Base-by-base conservation (phyloP, 495 filamentous ascomycete species). In the Penicillium subrubescens region DNA sequence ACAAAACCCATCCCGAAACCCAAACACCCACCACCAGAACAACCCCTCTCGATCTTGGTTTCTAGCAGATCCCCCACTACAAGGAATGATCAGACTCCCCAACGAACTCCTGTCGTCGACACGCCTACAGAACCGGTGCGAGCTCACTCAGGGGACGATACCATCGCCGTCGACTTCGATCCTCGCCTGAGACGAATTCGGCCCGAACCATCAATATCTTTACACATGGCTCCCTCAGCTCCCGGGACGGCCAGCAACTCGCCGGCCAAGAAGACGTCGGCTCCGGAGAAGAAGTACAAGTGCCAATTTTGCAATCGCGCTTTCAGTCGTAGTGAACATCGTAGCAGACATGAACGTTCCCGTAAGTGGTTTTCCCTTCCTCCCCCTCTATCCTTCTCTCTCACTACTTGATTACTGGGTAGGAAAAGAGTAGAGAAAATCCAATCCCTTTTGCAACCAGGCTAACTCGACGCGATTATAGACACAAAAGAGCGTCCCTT, bases 401-500 rank as follows among this genome's bases (percentile, higher is more conserved):
- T 23, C n/a, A 12, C 53, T 7, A 23, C 53, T 37, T 11, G 2
- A 4, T 8, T 10, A 11, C 6, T 11, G 51, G 21, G 19, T 25
- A 8, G 48, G 15, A 17, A 17, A 52, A 56, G 31, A 23, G 29
- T 10, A 12, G n/a, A n/a, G 23, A 2, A 23, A 29, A 31, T 6
- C 14, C 19, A 35, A 17, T 19, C 17, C 33, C 12, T 8, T 7
- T 14, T n/a, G 17, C 11, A 39, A 7, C n/a, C n/a, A 37, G 2
- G 52, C 52, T 61, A 14, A 64, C 51, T 31, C 3, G 5, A 37
- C 5, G 11, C 1, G 51, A 53, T 15, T 52, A 68, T 80, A 97
- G 94, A 97, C 79, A 99, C 95, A 57, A 99, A 99, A 82, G 95
- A 99, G 79, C 91, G 95, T 62, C 95, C 95, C 37, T 99, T 99